Evolutionary conservation across 805 yeast genomes (phyloP).

Genomic region (Candida silvicultrix): DNA sequence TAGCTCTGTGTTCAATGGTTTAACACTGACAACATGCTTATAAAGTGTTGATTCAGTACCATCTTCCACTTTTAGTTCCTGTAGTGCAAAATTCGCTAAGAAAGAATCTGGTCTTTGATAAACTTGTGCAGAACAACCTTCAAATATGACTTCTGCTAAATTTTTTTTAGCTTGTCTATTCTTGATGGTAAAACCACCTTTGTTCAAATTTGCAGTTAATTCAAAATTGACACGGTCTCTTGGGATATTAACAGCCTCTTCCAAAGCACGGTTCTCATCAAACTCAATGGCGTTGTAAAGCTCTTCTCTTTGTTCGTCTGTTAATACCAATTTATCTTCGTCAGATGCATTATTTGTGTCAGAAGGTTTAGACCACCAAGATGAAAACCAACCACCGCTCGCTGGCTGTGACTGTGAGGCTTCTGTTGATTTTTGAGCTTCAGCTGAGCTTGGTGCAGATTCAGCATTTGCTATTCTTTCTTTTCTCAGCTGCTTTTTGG

Average conservation of each 20-base stretch:
- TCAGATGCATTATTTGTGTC: conserved; percentile 19
- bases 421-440: conserved; percentile 9
- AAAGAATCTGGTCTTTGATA: conserved; percentile 77
- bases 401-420: conserved; percentile 5
- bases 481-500: conserved; percentile 58
- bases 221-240: conserved; percentile 66
- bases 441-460: conserved; percentile 6
- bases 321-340: conserved; percentile 43
- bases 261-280: conserved; percentile 52
- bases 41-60: conserved; percentile 75
- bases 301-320: conserved; percentile 86
- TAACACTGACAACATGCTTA: conserved; percentile 82
- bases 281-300: conserved; percentile 91
- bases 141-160: conserved; percentile 75
- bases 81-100: conserved; percentile 62
- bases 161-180: conserved; percentile 28
- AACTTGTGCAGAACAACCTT: conserved; percentile 71
- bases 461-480: conserved; percentile 33
- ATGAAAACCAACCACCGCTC: conserved; percentile 50
- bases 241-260: conserved; percentile 59
- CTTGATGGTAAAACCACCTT: conserved; percentile 69
- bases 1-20: conserved; percentile 43
- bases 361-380: conserved; percentile 53
- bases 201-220: conserved; percentile 58
- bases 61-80: conserved; percentile 83